Base-by-base conservation (phyloP, 2,329 filamentous ascomycete genomes). In the Aspergillus pseudotamarii region DNA sequence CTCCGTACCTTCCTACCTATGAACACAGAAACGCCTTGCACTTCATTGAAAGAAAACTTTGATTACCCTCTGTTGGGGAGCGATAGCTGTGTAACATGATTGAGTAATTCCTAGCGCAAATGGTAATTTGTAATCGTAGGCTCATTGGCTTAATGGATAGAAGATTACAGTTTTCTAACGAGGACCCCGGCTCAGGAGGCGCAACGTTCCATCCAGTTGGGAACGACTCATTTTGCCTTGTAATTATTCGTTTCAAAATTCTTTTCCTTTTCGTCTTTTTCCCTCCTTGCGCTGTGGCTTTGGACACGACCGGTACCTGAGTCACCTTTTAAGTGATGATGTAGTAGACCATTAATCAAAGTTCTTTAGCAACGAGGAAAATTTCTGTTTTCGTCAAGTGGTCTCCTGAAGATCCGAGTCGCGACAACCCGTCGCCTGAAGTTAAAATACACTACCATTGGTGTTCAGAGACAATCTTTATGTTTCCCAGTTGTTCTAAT, bases 181-280 rank as follows among this genome's bases (percentile, higher is more conserved):
- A 64, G 58, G 56, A 61, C 67, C 68, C 68, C 59, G 59, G 68
- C 62, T 54, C 51, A 62, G 59, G 67, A 68, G 68, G 68, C 69
- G 68, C 69, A 70, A 71, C 66, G 66, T 71, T 70, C 69, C 69
- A 71, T 70, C 62, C 69, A 69, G 66, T 69, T 68, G 68, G 69
- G 66, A 70, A 64, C 58, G 19, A 50, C 62, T 59, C 41, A 19
- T 32, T 38, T 55, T 26, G 51, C 34, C 50, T 54, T 55, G 41
- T 51, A 51, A 48, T 61, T 38, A 59, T 62, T 62, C 34, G 57
- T 64, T 62, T 60, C 60, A 54, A 12, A 28, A 8, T n/a, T 53
- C 23, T 6, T 43, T 56, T 45, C 21, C 12, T 23, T 46, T 23
- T 14, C 21, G 21, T 12, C n/a, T 23, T 46, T 21, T 46, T 23